Evolutionary conservation across 2,329 filamentous ascomycete genomes (phyloP).

Genomic region (Coniosporium tulheliwenetii): DNA sequence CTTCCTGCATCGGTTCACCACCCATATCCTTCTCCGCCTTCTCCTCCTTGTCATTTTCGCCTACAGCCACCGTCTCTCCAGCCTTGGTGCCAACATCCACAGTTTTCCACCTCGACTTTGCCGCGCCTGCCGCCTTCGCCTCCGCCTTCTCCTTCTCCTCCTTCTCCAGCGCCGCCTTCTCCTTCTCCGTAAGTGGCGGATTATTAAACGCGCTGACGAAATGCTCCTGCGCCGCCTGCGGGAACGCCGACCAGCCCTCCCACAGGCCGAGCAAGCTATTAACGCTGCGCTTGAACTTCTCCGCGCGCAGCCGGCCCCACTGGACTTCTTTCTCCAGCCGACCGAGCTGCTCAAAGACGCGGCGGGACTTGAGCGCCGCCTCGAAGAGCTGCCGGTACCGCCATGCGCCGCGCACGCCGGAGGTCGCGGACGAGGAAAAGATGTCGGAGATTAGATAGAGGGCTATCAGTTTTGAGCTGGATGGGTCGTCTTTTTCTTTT

Average conservation of each 20-base stretch:
- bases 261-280: slow-evolving; percentile 54
- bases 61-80: slow-evolving; percentile 36
- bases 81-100: neutral
- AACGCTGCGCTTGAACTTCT: slow-evolving; percentile 73
- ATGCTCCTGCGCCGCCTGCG: slow-evolving; percentile 54
- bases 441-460: slow-evolving; percentile 73
- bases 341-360: slow-evolving; percentile 62
- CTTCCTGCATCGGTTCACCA: slow-evolving; percentile 29
- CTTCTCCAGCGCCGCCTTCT: slow-evolving; percentile 18
- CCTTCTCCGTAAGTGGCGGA: slow-evolving; percentile 37
- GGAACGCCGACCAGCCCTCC: slow-evolving; percentile 52
- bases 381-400: slow-evolving; percentile 74
- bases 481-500: slow-evolving; percentile 44
- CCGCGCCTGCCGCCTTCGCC: slow-evolving; percentile 13
- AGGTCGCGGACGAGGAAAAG: slow-evolving; percentile 59
- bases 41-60: slow-evolving; percentile 21
- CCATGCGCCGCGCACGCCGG: slow-evolving; percentile 71
- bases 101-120: slow-evolving; percentile 15
- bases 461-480: slow-evolving; percentile 59
- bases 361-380: slow-evolving; percentile 47
- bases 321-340: slow-evolving; percentile 52
- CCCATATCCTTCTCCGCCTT: slow-evolving; percentile 31
- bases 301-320: slow-evolving; percentile 69
- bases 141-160: slow-evolving; percentile 23
- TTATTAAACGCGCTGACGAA: slow-evolving; percentile 54